A percentile compares a stretch with the other conserved stretches of the same genome.
Evolutionary conservation across 2,329 filamentous ascomycete species (phyloP).

Genomic region (Microdochium paspali): DNA sequence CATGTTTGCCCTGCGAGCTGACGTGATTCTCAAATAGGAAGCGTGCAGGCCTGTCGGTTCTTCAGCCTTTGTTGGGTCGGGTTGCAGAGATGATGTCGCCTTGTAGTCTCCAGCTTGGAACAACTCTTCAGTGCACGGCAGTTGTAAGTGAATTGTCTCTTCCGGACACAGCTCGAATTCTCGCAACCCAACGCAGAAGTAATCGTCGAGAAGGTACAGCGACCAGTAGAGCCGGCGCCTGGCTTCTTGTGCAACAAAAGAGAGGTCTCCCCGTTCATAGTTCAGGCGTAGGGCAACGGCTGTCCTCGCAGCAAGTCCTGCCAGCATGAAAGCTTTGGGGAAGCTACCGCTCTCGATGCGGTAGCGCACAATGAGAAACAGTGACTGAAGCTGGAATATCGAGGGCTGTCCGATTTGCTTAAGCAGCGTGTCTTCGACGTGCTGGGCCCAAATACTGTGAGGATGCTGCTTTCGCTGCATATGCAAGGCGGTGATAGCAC

Average conservation of each 20-base stretch:
- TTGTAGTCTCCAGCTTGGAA: conserved; percentile 17
- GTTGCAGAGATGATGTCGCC: conserved; percentile 12
- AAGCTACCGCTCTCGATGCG: conserved; percentile 21
- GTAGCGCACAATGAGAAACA: conserved; percentile 20
- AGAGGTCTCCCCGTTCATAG: conserved; percentile 24
- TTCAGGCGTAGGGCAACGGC: conserved; percentile 28
- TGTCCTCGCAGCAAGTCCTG: conserved; percentile 22
- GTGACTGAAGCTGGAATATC: conserved; percentile 21
- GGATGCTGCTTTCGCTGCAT: conserved; percentile 12
- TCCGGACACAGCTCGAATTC: conserved; percentile 30
- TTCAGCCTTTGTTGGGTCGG: conserved; percentile 6
- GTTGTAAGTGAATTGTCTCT: conserved; percentile 26
- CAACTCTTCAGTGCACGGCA: conserved; percentile 22
- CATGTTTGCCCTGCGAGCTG: conserved; percentile 16
- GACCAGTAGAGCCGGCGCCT: conserved; percentile 29
- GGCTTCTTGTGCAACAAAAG: conserved; percentile 23
- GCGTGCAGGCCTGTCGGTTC: conserved; percentile 12
- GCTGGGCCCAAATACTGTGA: conserved; percentile 17
- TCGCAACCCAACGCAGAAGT: conserved; percentile 28
- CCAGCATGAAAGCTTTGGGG: conserved; percentile 24
- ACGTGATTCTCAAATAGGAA: conserved; percentile 14
- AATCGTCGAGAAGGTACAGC: conserved; percentile 27
- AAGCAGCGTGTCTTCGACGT: conserved; percentile 20
- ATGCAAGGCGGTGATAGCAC: conserved; percentile 20
- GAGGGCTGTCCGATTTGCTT: conserved; percentile 20